Evolutionary conservation across 1,284 basidiomycete genomes (phyloP), one percentile per base, ranked within the genome.

Genomic region (Tylopilus sp.): DNA sequence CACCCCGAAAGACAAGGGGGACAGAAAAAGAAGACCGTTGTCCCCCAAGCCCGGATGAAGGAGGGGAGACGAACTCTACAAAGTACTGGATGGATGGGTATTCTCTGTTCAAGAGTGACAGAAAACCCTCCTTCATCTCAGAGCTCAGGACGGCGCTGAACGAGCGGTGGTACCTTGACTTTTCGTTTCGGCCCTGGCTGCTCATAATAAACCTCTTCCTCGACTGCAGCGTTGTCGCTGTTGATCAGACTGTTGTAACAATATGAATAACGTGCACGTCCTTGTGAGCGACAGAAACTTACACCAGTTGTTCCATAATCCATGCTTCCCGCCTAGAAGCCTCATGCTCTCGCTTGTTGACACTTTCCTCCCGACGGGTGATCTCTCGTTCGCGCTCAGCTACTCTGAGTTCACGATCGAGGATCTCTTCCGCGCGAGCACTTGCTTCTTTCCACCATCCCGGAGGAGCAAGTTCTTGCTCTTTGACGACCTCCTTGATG

Each of bases 271-370:
- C 29, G 28, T 41, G n/a, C 28, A 16, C 29, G 3, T 12, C 10
- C 9, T 29, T 39, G 30, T 35, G 31, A 34, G 19, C 30, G 33
- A 39, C 11, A n/a, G 3, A 56, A 18, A 74, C 81, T 58, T 74
- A 91, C 89, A 88, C 82, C 41, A 91, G 79, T 59, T 91, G 89
- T 57, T 91, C 89, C 86, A 91, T 89, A 61, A 91, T 89, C 88
- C 89, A 91, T 36, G 72, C 75, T 66, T 91, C 89, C 52, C 88
- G 86, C 59, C 88, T 80, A 48, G 87, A 82, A 47, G 87, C 86
- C 61, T 91, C 88, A 41, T 89, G 84, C 63, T 91, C 88, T 49
- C 88, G 74, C 46, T 86, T 84, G 62, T 91, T 91, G 54, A 91
- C 80, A 39, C 72, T 77, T 63, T 91, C 88, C 66, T 91, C 88